Conservation (phyloP, 352 stramenopile genomes). For the Aphanomyces stellatus region DNA sequence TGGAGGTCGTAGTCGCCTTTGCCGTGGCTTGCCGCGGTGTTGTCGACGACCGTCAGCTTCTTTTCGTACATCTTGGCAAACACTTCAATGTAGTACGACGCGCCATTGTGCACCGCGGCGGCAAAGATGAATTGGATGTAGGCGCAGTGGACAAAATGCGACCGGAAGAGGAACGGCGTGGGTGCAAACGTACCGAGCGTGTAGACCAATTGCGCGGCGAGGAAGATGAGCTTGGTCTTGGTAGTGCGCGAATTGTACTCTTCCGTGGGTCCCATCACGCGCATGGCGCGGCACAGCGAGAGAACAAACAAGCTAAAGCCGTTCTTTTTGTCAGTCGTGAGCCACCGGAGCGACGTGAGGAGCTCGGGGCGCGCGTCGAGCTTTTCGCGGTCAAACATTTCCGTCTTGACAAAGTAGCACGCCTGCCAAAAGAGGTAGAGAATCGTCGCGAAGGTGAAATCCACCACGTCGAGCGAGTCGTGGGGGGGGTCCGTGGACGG, state of each 20-base stretch:
- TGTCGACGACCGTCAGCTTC: neutral
- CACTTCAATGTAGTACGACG: slow-evolving; percentile 32
- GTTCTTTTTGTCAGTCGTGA: slow-evolving; percentile 31
- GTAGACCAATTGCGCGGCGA: slow-evolving; percentile 30
- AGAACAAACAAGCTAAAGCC: slow-evolving; percentile 27
- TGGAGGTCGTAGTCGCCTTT: neutral
- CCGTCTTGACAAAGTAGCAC: slow-evolving; percentile 39
- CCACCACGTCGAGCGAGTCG: neutral
- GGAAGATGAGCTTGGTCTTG: slow-evolving; percentile 37
- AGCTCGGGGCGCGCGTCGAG: slow-evolving; percentile 27
- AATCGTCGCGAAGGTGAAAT: neutral
- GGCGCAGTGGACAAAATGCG: neutral
- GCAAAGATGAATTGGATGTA: slow-evolving; percentile 22
- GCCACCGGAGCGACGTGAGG: slow-evolving; percentile 33
- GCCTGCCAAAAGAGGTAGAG: slow-evolving; percentile 36
- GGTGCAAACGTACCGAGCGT: slow-evolving; percentile 31
- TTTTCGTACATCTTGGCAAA: slow-evolving; percentile 25
- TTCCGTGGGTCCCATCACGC: slow-evolving; percentile 28
- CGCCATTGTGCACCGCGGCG: slow-evolving; percentile 24
- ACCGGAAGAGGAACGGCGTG: slow-evolving; percentile 11
- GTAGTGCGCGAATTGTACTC: slow-evolving; percentile 23
- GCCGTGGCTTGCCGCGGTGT: neutral
- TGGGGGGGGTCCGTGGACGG: neutral
- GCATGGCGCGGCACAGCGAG: slow-evolving; percentile 12
- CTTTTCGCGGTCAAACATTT: slow-evolving; percentile 26